Base-by-base conservation (phyloP, 345 rosid genomes). In the Eutrema japonicum region DNA sequence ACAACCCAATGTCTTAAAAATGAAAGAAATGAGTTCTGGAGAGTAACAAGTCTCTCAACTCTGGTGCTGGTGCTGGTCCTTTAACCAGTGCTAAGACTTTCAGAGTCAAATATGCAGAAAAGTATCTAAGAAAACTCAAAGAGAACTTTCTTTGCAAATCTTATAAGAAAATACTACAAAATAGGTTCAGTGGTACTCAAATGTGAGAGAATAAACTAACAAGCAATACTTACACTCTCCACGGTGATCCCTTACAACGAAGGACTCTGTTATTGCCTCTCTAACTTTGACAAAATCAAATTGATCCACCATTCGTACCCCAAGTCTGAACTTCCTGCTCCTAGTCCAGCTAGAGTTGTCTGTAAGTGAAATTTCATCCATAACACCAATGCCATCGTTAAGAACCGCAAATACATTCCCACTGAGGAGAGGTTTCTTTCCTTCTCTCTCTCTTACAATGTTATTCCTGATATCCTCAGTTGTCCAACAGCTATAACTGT, bases 311-410 rank as follows among this genome's bases (percentile, higher is more conserved):
- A 83, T 84, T 78, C 92, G 83, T 46, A 88, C 96, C 62, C 96
- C 99, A 66, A 95, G 84, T 71, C 94, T 88, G 85, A 95, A 95
- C 70, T 85, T 88, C 57, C 99, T 92, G 85, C 99, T 95, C 75
- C 99, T 90, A 40, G 99, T 95, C 97, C 99, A 95, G 86, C 99
- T 92, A 72, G 99, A 95, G 82, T 95, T 95, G 83, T 95, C 99
- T n/a, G 97, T 84, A 72, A 95, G 90, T 27, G 96, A 83, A 77
- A 95, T 79, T 67, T 92, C 99, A 74, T 86, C 85, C 70, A 85
- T 80, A 26, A 69, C 73, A 43, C 90, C 84, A 26, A 85, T 66
- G 26, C 99, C 99, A 46, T 88, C 90, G 27, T 81, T 78, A 58
- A 95, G 93, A 79, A 85, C 80, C 51, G 84, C 73, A 83, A 84